A percentile compares a stretch with the other conserved stretches of the same genome.
These are phyloP conservation scores for Kwoniella mangroviensis DNA, from an alignment of 768 basidiomycete species.

Conservation along the genomic window DNA sequence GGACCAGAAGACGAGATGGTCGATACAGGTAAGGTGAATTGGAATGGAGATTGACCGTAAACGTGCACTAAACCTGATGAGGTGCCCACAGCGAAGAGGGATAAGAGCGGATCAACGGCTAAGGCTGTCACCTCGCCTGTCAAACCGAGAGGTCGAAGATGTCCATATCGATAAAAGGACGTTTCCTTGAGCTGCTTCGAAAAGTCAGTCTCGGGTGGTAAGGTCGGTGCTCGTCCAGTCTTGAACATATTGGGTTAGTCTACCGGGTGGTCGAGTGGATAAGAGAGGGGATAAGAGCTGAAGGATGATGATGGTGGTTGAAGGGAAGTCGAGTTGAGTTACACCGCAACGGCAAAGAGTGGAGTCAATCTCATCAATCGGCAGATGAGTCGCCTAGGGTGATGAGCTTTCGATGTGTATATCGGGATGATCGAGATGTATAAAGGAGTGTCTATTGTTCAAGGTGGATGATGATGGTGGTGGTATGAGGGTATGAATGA, in stretches of 20 bases:
- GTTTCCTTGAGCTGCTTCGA: constrained; percentile 51
- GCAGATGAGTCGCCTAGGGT: too few species aligned
- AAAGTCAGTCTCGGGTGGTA: constrained; percentile 44
- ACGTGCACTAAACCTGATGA: constrained; percentile 68
- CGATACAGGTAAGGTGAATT: constrained; percentile 49
- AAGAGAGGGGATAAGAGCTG: neutral
- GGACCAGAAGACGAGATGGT: constrained; percentile 24
- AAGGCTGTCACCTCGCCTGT: constrained; percentile 57
- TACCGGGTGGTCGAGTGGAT: neutral
- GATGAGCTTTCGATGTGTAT: neutral
- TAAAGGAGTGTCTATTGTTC: neutral
- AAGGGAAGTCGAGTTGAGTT: neutral
- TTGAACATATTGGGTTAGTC: constrained; percentile 44
- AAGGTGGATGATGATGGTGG: neutral
- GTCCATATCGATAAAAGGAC: constrained; percentile 55
- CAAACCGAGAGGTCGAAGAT: constrained; percentile 50
- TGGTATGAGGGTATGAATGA: neutral
- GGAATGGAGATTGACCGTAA: constrained; percentile 71
- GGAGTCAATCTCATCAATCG: neutral
- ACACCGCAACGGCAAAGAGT: constrained; percentile 5
- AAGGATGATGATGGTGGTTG: neutral
- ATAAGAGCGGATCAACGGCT: constrained; percentile 59
- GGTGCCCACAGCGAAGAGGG: constrained; percentile 64
- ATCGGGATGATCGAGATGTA: neutral
- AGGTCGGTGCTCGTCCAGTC: constrained; percentile 30